Percentiles rank a stretch among this genome's conserved stretches.
Conservation (phyloP, 495 filamentous ascomycete species). For the Neurospora pannonica region DNA sequence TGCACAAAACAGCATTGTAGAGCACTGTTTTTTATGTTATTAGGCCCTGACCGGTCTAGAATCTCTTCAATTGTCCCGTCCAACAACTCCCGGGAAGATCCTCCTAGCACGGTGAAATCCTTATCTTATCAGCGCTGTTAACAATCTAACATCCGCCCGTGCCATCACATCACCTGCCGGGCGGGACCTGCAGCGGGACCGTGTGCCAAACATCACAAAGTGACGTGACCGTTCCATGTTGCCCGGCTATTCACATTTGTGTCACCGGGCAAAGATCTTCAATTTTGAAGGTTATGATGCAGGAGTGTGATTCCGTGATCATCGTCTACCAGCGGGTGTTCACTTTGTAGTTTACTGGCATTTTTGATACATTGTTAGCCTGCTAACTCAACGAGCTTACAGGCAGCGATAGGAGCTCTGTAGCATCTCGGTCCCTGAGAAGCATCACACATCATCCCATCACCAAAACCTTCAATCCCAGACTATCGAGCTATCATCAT, state of each 20-base stretch:
- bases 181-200: background rate
- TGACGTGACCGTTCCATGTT: background rate
- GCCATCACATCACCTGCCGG: background rate
- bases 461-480: background rate
- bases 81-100: background rate
- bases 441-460: background rate
- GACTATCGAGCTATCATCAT: background rate
- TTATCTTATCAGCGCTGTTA: background rate
- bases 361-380: background rate
- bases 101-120: background rate
- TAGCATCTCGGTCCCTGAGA: background rate
- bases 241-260: background rate
- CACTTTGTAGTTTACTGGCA: background rate
- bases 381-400: background rate
- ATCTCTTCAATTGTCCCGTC: background rate
- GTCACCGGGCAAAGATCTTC: background rate
- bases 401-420: background rate
- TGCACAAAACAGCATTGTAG: background rate
- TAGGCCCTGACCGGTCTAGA: background rate
- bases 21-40: background rate
- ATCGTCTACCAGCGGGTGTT: background rate
- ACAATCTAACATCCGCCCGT: background rate
- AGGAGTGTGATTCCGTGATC: background rate
- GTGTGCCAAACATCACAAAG: background rate
- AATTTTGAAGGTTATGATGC: background rate